Conservation (phyloP, 2,329 filamentous ascomycete genomes). For the Sporothrix inflata region DNA sequence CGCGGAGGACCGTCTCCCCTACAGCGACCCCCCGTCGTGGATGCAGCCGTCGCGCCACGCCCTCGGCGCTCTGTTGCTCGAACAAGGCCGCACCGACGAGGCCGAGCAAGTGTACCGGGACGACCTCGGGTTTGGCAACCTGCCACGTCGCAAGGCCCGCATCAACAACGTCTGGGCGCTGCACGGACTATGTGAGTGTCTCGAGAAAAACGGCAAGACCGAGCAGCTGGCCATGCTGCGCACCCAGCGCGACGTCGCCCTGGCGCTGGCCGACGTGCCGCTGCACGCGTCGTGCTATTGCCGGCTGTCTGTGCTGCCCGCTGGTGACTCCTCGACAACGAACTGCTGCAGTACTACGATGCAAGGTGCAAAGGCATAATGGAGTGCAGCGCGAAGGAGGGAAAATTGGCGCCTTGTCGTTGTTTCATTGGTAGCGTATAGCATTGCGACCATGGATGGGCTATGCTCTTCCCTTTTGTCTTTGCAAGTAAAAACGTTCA, state of each 20-base stretch:
- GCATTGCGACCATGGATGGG: too few species aligned
- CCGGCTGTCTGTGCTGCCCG: constrained; percentile 16
- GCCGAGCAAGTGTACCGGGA: constrained; percentile 49
- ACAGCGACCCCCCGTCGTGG: constrained; percentile 63
- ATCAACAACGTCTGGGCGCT: constrained; percentile 65
- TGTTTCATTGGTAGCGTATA: too few species aligned
- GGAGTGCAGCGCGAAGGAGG: too few species aligned
- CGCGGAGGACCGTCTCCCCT: constrained; percentile 57
- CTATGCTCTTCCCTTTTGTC: too few species aligned
- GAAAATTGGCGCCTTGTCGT: too few species aligned
- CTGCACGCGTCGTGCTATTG: constrained; percentile 46
- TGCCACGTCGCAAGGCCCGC: constrained; percentile 58
- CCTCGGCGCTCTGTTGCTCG: constrained; percentile 57
- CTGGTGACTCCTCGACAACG: too few species aligned
- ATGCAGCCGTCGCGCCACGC: constrained; percentile 62
- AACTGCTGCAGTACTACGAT: too few species aligned
- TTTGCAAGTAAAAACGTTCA: too few species aligned
- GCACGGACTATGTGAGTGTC: constrained; percentile 62
- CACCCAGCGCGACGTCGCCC: background rate
- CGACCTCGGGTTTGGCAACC: constrained; percentile 51
- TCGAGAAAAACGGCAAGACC: constrained; percentile 48
- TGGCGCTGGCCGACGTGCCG: constrained; percentile 37
- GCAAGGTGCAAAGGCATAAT: too few species aligned
- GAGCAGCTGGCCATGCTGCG: constrained; percentile 9
- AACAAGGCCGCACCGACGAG: constrained; percentile 52